Base-by-base conservation (phyloP, 202 grass and related monocot genomes). In the Bolboschoenoplectus hybrid region DNA sequence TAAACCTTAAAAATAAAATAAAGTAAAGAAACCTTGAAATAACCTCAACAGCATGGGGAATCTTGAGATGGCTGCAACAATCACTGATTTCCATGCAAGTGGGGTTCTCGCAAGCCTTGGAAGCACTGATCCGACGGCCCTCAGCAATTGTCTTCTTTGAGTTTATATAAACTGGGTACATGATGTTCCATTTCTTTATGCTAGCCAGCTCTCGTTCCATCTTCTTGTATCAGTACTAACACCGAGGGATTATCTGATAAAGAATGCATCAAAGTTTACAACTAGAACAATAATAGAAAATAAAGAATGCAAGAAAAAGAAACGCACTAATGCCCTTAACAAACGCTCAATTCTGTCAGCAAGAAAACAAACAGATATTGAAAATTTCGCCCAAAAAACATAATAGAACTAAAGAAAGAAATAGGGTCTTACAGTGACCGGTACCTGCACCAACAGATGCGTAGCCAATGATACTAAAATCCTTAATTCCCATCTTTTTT, bases 91-190 rank as follows among this genome's bases (percentile, higher is more conserved):
- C 96, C 55, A 92, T 76, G 74, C 90, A 98, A 63, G 82, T 98
- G 19, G 96, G 96, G 44, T 98, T 94, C 39, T 94, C 88, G 46
- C 96, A 98, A 57, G 93, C 96, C 71, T 95, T 95, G 44, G 77
- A 49, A 26, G 87, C 49, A 68, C 88, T 74, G 26, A 98, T 92
- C 71, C 93, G 88, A 49, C 93, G 96, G 58, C 96, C 96, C 63
- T 92, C 90, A 39, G 93, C 89, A 4, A 98, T 85, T 7, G 96
- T 94, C 88, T 98, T 98, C 84, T 96, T 98, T 73, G 96, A 96
- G 87, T 98, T 98, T 47, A 98, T 81, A 73, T 98, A 98, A 32
- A 96, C 91, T 3, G 93, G 96, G 85, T 98, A 98, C 57, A 98
- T 87, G 67, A 95, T 47, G 49, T 89, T 96, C 93, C 93, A 96